Base-by-base conservation (phyloP, 345 rosid species). In the Alliaria petiolata region DNA sequence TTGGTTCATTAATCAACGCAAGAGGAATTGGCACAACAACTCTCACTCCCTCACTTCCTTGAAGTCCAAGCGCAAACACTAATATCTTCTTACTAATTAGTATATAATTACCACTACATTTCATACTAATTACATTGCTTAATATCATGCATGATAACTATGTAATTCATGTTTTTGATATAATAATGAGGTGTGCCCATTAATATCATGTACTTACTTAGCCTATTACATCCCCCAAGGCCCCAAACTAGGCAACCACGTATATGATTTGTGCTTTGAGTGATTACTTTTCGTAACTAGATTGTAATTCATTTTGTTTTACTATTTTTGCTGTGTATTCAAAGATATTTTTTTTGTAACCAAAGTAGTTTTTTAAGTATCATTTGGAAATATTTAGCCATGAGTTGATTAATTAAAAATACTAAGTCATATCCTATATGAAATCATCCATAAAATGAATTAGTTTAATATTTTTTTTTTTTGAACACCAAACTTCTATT, bases 1-100 rank as follows among this genome's bases (percentile, higher is more conserved):
- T 76, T 95, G 99, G 99, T 95, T 95, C 79, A 95, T 95, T 78
- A 95, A 95, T 77, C 99, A 95, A 72, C 85, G 99, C 76, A 95
- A 95, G 84, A 80, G 97, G 59, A 95, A 95, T 64, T 91, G 99
- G 99, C 97, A 95, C 72, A 91, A 82, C 92, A 89, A 81, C 77
- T 95, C 99, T 74, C 89, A 87, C 31, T 91, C 97, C 15, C 91
- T 85, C 58, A 87, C 97, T 39, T 93, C 96, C 46, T 81, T 91
- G 69, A 91, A 95, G 76, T 95, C 99, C 47, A 95, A 95, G 87
- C 96, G 99, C 77, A 95, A 95, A 75, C 80, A 71, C 72, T 71
- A 58, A 77, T 58, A 46, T 47, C 56, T 70, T 43, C 28, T 70
- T 57, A 38, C 66, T 54, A 53, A 54, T 36, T 67, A 75, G 28